These are phyloP conservation scores for Zelopaecilomyces penicillatus DNA, from an alignment of 2,329 filamentous ascomycete genomes.

Conservation along the genomic window DNA sequence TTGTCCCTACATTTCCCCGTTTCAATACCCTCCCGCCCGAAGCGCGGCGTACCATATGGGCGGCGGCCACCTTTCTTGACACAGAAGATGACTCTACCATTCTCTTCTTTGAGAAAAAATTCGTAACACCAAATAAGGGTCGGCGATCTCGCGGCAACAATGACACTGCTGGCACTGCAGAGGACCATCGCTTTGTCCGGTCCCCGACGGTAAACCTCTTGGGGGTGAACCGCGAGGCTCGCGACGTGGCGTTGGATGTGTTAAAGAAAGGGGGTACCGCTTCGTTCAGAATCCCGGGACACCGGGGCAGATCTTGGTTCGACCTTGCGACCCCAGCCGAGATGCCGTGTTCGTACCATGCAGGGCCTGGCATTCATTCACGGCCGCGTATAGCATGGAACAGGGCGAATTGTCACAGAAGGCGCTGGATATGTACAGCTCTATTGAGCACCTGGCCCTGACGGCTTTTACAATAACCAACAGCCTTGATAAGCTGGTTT, in stretches of 20 bases:
- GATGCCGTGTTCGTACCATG: slow-evolving; percentile 4
- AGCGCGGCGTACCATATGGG: slow-evolving; percentile 19
- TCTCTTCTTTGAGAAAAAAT: neutral
- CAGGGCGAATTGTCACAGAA: too few relatives aligned
- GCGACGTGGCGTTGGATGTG: slow-evolving; percentile 12
- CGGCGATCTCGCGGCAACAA: neutral
- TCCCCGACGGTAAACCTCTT: too few relatives aligned
- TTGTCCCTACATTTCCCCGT: slow-evolving; percentile 7
- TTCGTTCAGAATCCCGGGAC: slow-evolving; percentile 7
- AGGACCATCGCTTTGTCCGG: slow-evolving; percentile 2
- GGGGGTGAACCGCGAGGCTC: slow-evolving; percentile 16
- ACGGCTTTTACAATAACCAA: slow-evolving; percentile 19
- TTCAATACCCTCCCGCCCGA: slow-evolving; percentile 18
- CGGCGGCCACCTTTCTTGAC: slow-evolving; percentile 4
- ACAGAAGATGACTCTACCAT: neutral
- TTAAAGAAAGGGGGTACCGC: neutral
- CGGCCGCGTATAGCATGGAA: neutral
- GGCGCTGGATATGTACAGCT: slow-evolving; percentile 1
- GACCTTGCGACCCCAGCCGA: slow-evolving; percentile 9
- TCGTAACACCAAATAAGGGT: neutral
- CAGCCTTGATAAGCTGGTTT: slow-evolving; percentile 11
- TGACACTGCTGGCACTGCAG: neutral
- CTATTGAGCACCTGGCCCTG: slow-evolving; percentile 15
- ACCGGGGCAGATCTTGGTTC: slow-evolving; percentile 8
- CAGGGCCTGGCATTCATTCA: neutral